Base-by-base conservation (phyloP, 2,329 filamentous ascomycete genomes). In the Ophiostoma sp. region DNA sequence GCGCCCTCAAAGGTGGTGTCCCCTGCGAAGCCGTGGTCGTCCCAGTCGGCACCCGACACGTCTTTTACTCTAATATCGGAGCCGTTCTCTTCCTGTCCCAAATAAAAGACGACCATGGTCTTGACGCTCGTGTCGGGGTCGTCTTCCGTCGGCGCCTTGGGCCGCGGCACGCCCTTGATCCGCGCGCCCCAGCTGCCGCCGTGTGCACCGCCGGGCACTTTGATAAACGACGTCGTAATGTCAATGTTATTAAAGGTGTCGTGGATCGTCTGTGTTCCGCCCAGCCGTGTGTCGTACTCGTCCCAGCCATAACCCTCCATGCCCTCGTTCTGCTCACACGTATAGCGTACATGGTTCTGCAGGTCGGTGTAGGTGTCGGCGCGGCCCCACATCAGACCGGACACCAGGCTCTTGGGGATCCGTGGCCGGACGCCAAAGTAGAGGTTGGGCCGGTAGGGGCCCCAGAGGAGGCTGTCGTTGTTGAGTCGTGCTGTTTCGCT, bases 231-330 rank as follows among this genome's bases (percentile, higher is more conserved):
- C 59, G 95, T 98, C 9, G 93, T 97, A 75, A 99, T 88, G 83
- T 98, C 95, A 77, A 99, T 88, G 73, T 88, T 89, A 83, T 99
- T 99, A 68, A 89, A 92, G 71, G 91, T 90, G 81, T 99, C 96
- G 80, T 97, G 94, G 74, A 99, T 95, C 0, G 92, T 93, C 82
- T 99, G 94, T 28, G 93, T 87, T 72, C 96, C 96, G 75, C 96
- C 96, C 73, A 87, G 92, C 73, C 96, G 88, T 28, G 94, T 91
- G 82, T 99, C 96, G 81, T 97, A 99, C 81, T 97, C 93, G 79
- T 98, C 95, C 96, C 96, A 99, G 75, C 96, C 96, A 81, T 99
- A 99, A 72, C 95, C 95, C 66, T 90, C 92, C 88, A 99, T 97
- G 76, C 92, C 92, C 81, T 97, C 94, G 81, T 96, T 89, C 81